Conservation (phyloP, 2,329 filamentous ascomycete species). For the Clonostachys byssicola region DNA sequence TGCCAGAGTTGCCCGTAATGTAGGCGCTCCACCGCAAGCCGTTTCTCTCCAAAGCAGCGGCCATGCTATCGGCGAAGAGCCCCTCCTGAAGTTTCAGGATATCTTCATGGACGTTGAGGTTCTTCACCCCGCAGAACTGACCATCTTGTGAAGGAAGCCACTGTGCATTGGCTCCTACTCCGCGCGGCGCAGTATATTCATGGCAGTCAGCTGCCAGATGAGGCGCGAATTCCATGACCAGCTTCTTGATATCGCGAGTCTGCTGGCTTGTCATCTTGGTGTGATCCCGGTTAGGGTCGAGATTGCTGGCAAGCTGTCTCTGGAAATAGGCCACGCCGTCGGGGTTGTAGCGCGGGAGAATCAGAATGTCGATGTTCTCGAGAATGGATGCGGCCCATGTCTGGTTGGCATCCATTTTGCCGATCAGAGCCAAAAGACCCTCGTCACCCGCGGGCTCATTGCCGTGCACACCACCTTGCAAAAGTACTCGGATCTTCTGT, state of each 20-base stretch:
- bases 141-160: constrained; percentile 13
- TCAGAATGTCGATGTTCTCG: constrained; percentile 16
- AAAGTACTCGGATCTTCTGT: constrained; percentile 18
- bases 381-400: constrained; percentile 18
- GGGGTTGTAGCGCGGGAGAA: constrained; percentile 23
- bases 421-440: constrained; percentile 17
- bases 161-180: constrained; percentile 11
- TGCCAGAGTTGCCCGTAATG: constrained; percentile 7
- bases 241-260: constrained; percentile 18
- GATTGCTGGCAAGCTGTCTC: constrained; percentile 14
- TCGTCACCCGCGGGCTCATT: constrained; percentile 24
- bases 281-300: constrained; percentile 25
- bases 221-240: constrained; percentile 15
- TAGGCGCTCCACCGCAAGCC: constrained; percentile 13
- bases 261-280: constrained; percentile 21
- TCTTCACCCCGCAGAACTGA: constrained; percentile 23
- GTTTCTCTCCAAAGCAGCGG: not conserved
- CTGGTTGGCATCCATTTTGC: constrained; percentile 18
- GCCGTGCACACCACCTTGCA: constrained; percentile 16
- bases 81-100: constrained; percentile 19
- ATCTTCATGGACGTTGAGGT: constrained; percentile 20
- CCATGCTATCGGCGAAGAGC: constrained; percentile 11
- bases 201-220: constrained; percentile 22
- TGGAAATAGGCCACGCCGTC: constrained; percentile 25
- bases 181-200: constrained; percentile 15